Base-by-base conservation (phyloP, 306 rosid genomes). In the Trifolium dubium region DNA sequence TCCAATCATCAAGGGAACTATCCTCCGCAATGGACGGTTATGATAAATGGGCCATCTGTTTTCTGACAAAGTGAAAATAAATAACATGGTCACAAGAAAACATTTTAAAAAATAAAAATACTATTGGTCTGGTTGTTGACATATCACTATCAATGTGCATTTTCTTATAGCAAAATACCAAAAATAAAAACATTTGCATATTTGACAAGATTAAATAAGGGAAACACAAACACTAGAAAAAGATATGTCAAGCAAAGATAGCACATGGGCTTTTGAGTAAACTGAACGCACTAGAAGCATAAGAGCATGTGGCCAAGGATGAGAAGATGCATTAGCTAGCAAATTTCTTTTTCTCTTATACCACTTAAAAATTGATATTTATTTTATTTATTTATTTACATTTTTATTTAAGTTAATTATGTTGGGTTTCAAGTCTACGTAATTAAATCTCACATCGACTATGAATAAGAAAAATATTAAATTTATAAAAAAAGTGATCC, bases 231-330 rank as follows among this genome's bases (percentile, higher is more conserved):
- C 12, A 10, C 64, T 43, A 62, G 76, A 77, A 62, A 51, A 69
- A 80, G 72, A 58, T 89, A 78, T 85, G 82, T 37, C 62, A 81
- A 74, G 78, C 81, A 71, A 83, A 80, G 81, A 75, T 71, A 35
- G 89, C 97, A 90, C 98, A 87, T 93, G 96, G 90, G 83, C 69
- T 75, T 80, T 80, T 80, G 86, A 80, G 86, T 44, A 75, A 80
- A 80, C 79, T 78, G 87, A 90, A 79, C 68, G 68, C 77, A 79
- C 87, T 92, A 83, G 82, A 84, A 83, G 85, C 89, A 79, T 62
- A 83, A 79, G 71, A 64, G 77, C 97, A 88, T 84, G 89, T 92
- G 94, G 61, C 11, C 12, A 40, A 10, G 3, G 86, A 77, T 68
- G 82, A 79, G 85, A 83, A 83, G 87, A 84, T 88, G 86, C 81